Evolutionary conservation across 2,329 filamentous ascomycete species (phyloP).

Genomic region (Cercospora sp.): DNA sequence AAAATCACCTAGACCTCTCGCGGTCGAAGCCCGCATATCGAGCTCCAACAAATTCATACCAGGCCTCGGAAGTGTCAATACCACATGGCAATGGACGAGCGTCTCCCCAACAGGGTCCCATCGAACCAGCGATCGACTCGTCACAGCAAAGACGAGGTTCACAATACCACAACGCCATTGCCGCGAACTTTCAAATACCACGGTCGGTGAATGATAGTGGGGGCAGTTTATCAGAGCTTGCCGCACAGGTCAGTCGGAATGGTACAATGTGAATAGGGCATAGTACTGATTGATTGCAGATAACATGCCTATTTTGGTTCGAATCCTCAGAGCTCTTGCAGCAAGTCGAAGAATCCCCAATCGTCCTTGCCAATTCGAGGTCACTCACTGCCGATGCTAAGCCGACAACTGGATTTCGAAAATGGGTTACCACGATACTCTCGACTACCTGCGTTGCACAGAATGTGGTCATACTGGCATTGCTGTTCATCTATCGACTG

Average conservation of each 20-base stretch:
- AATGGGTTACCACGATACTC: constrained; percentile 90
- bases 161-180: constrained; percentile 42
- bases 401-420: constrained; percentile 77
- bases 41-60: constrained; percentile 27
- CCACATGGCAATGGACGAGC: constrained; percentile 24
- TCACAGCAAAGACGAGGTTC: constrained; percentile 27
- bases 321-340: constrained; percentile 80
- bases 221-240: constrained; percentile 77
- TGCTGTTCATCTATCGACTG: constrained; percentile 89
- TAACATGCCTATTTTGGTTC: constrained; percentile 98
- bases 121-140: constrained; percentile 16
- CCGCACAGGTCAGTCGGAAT: constrained; percentile 65
- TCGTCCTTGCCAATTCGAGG: constrained; percentile 39
- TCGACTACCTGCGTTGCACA: constrained; percentile 94
- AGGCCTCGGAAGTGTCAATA: constrained; percentile 20
- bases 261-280: background rate
- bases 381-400: constrained; percentile 69
- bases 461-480: constrained; percentile 86
- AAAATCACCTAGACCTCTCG: constrained; percentile 29
- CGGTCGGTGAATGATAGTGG: constrained; percentile 72
- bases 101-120: constrained; percentile 27
- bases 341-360: constrained; percentile 62
- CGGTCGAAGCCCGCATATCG: constrained; percentile 26
- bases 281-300: constrained; percentile 52
- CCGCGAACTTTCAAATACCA: constrained; percentile 66